phyloP scores from a whole-genome alignment of 2,329 filamentous ascomycete species.

The Penicillium sp. region DNA sequence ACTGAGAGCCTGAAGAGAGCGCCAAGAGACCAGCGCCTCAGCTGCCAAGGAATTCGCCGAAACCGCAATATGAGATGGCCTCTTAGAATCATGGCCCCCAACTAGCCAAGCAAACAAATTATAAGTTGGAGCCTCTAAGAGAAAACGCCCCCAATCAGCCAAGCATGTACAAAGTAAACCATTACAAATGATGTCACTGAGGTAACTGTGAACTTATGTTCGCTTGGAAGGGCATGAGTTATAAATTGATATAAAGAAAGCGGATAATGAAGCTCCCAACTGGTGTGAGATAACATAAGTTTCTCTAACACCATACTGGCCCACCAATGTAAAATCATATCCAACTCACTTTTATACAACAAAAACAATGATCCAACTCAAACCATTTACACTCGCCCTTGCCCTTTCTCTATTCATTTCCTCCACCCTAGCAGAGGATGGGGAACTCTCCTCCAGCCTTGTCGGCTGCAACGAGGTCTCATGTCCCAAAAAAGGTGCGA shows the following conservation, averaged over 20 bases:
- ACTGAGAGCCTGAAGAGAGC: neutral
- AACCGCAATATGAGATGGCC: neutral
- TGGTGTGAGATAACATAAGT: no score
- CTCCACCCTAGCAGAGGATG: neutral
- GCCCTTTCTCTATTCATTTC: neutral
- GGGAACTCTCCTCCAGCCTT: neutral
- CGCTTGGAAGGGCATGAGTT: neutral
- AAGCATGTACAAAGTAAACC: no score
- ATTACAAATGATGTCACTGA: neutral
- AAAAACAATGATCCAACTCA: neutral
- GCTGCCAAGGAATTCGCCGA: neutral
- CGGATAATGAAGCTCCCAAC: neutral
- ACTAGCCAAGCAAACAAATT: neutral
- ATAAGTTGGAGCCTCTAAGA: no score
- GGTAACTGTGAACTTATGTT: neutral
- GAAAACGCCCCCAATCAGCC: no score
- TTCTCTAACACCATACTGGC: neutral
- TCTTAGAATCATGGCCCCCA: neutral
- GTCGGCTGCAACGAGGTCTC: conserved; percentile 1
- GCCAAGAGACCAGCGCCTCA: neutral
- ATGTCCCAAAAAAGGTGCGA: neutral
- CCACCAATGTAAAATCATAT: no score
- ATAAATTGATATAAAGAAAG: neutral
- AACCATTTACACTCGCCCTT: neutral
- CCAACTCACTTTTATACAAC: neutral